phyloP scores from a whole-genome alignment of 2,329 filamentous ascomycete species.

The Lizonia empirigonia region DNA sequence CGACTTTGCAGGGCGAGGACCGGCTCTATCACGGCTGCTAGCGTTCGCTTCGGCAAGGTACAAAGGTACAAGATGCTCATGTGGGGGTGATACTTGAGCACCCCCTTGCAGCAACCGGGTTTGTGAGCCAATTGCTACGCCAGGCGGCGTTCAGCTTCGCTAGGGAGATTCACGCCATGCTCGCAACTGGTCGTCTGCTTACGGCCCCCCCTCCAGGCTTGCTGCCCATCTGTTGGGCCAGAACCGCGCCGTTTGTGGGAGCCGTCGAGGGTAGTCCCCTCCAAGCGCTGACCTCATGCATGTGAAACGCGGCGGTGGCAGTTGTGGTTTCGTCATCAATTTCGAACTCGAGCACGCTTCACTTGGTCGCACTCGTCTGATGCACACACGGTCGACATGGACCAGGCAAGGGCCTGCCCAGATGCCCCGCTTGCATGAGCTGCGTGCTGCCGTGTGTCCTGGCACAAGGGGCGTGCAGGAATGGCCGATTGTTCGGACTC shows the following conservation, averaged over 20 bases:
- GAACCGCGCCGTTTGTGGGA: conserved; percentile 3
- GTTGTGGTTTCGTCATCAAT: conserved; percentile 20
- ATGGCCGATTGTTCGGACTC: conserved; percentile 14
- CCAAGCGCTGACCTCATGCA: conserved; percentile 24
- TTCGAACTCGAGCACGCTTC: conserved; percentile 23
- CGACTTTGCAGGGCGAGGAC: conserved; percentile 3
- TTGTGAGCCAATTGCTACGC: conserved; percentile 32
- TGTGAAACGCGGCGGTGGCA: conserved; percentile 41
- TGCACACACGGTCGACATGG: conserved; percentile 22
- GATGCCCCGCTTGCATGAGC: conserved; percentile 19
- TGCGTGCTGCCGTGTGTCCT: conserved; percentile 16
- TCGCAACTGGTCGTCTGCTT: conserved; percentile 22
- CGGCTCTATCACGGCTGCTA: conserved; percentile 33
- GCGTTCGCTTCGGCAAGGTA: conserved; percentile 50
- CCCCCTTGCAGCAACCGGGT: conserved; percentile 44
- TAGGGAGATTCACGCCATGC: conserved; percentile 17
- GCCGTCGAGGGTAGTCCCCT: conserved; percentile 13
- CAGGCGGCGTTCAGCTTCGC: conserved; percentile 24
- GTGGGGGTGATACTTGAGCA: conserved; percentile 42
- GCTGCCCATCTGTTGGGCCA: conserved; percentile 18
- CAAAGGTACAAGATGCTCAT: conserved; percentile 40
- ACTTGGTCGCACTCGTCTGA: conserved; percentile 9
- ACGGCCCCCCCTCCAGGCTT: conserved; percentile 22
- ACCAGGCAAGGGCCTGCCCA: conserved; percentile 17
- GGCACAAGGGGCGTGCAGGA: conserved; percentile 21